Evolutionary conservation across 768 basidiomycete genomes (phyloP).

Genomic region (Auriscalpium microsporum): DNA sequence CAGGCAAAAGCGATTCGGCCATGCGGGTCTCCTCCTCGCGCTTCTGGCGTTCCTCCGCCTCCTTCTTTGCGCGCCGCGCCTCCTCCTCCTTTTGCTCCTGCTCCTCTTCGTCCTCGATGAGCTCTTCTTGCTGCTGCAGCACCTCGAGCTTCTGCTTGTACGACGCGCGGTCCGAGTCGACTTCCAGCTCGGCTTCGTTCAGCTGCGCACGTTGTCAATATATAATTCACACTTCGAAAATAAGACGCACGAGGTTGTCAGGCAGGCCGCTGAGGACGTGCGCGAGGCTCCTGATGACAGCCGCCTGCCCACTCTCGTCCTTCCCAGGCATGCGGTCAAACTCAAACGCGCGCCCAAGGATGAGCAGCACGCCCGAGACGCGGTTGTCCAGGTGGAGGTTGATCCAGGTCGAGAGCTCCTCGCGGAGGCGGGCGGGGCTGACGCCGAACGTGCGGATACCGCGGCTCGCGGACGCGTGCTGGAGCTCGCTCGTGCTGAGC

Average conservation of each 20-base stretch:
- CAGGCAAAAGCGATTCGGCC: slow-evolving; percentile 78
- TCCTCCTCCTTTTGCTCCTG: slow-evolving; percentile 95
- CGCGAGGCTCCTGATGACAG: slow-evolving; percentile 75
- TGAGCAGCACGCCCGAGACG: slow-evolving; percentile 88
- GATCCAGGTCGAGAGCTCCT: slow-evolving; percentile 91
- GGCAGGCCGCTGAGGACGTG: slow-evolving; percentile 87
- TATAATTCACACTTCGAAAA: neutral
- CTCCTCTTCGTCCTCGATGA: slow-evolving; percentile 98
- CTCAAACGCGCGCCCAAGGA: slow-evolving; percentile 91
- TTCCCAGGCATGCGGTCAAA: slow-evolving; percentile 73
- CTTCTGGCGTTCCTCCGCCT: slow-evolving; percentile 57
- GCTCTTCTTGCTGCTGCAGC: slow-evolving; percentile 95
- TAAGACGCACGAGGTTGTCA: slow-evolving; percentile 73
- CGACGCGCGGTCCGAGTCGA: slow-evolving; percentile 85
- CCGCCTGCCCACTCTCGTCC: slow-evolving; percentile 76
- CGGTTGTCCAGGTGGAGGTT: slow-evolving; percentile 81
- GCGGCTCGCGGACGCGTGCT: slow-evolving; percentile 87
- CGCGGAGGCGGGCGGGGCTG: slow-evolving; percentile 80
- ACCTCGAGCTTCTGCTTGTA: slow-evolving; percentile 99
- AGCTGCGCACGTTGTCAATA: slow-evolving; percentile 41
- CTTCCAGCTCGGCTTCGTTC: slow-evolving; percentile 95
- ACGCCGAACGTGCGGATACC: slow-evolving; percentile 86
- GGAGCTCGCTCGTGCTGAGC: slow-evolving; percentile 85
- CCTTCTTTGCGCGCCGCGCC: slow-evolving; percentile 78
- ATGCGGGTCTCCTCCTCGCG: slow-evolving; percentile 59